Conservation (phyloP, 176 grass and related monocot species). For the Oryza brachyantha region DNA sequence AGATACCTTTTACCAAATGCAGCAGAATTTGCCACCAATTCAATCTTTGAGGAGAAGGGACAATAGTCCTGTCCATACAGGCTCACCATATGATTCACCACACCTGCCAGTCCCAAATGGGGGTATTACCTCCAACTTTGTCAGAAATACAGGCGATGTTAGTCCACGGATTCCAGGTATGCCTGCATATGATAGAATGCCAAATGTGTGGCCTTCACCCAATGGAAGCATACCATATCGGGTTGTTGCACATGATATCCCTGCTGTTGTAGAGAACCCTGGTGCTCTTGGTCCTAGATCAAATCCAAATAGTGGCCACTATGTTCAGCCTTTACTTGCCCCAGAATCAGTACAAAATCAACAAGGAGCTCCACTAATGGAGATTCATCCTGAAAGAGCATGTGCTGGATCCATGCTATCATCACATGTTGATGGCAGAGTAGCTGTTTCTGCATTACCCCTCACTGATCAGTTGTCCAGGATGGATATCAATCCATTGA, state of each 20-base stretch:
- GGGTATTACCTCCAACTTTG: constrained; percentile 13
- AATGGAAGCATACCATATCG: constrained; percentile 51
- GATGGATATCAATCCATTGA: constrained; percentile 23
- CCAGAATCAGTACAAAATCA: constrained; percentile 52
- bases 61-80: constrained; percentile 43
- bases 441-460: constrained; percentile 37
- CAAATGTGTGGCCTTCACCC: constrained; percentile 38
- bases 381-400: constrained; percentile 39
- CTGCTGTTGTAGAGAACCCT: constrained; percentile 37
- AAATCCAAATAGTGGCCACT: constrained; percentile 41
- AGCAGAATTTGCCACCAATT: constrained; percentile 64
- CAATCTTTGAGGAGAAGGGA: constrained; percentile 67
- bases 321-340: constrained; percentile 37
- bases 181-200: constrained; percentile 50
- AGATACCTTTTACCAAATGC: constrained; percentile 76
- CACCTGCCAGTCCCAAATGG: constrained; percentile 56
- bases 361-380: constrained; percentile 31
- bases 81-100: constrained; percentile 50
- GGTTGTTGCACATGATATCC: constrained; percentile 57
- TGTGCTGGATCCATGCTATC: constrained; percentile 19
- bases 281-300: constrained; percentile 42
- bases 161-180: constrained; percentile 57
- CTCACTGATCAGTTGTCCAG: constrained; percentile 22
- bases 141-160: constrained; percentile 61
- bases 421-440: constrained; percentile 26